Evolutionary conservation across 129 eudicot genomes (phyloP).

Genomic region (Apium graveolens): DNA sequence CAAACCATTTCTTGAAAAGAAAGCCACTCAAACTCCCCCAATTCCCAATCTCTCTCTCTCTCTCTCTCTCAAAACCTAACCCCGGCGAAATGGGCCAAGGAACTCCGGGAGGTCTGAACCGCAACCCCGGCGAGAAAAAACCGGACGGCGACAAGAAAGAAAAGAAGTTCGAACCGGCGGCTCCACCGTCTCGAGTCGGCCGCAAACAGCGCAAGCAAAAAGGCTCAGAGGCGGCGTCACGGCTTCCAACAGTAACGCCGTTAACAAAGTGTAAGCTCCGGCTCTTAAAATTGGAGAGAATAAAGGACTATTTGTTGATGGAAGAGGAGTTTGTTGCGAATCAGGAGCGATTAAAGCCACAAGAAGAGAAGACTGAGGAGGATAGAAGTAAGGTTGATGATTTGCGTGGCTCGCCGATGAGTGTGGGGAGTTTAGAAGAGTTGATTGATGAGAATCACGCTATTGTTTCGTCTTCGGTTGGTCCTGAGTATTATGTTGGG

Average conservation of each 20-base stretch:
- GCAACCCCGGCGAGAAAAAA: conserved; percentile 66
- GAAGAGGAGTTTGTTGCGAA: conserved; percentile 92
- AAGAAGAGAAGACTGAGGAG: conserved; percentile 92
- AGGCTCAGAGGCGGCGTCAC: conserved; percentile 85
- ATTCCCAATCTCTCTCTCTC: not conserved
- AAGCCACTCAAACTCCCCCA: not conserved
- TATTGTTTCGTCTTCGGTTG: conserved; percentile 84
- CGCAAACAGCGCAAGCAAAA: conserved; percentile 86
- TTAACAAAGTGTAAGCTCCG: conserved; percentile 73
- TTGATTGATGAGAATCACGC: conserved; percentile 97
- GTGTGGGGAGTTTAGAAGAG: conserved; percentile 93
- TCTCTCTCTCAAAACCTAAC: not conserved
- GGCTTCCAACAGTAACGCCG: conserved; percentile 82
- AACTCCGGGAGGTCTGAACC: conserved; percentile 77
- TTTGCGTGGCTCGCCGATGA: conserved; percentile 87
- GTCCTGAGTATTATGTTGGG: conserved; percentile 96
- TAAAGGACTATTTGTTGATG: conserved; percentile 83
- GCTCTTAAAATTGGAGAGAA: conserved; percentile 62
- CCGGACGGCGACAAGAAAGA: conserved; percentile 83
- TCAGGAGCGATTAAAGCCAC: conserved; percentile 90
- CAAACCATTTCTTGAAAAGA: not conserved
- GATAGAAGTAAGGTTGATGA: conserved; percentile 89
- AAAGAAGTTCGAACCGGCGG: conserved; percentile 87
- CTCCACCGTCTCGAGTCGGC: conserved; percentile 87
- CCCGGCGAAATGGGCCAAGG: conserved; percentile 66